These are phyloP conservation scores for Phaeotremella fagi DNA, from an alignment of 768 basidiomycete species.

Conservation along the genomic window DNA sequence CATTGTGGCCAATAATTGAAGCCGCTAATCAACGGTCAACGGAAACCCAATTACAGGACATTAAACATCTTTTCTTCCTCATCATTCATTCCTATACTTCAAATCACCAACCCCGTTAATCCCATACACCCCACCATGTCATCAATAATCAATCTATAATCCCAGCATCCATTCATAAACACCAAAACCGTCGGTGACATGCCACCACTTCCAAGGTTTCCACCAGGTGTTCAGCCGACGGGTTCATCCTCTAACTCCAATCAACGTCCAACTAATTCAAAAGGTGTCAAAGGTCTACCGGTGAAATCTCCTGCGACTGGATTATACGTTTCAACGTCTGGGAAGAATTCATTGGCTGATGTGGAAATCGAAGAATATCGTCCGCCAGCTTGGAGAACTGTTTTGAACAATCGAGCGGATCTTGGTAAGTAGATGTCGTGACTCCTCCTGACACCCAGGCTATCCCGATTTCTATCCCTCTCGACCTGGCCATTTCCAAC, in stretches of 20 bases:
- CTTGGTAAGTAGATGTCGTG: conserved; percentile 26
- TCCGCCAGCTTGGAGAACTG: conserved; percentile 42
- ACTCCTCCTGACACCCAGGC: conserved; percentile 17
- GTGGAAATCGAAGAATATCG: conserved; percentile 36
- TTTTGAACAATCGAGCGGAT: conserved; percentile 35
- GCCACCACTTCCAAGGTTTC: conserved; percentile 12
- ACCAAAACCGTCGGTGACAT: conserved; percentile 6
- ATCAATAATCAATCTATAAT: too few relatives aligned
- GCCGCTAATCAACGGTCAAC: background rate
- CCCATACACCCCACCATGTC: background rate
- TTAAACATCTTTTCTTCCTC: background rate
- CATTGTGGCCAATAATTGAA: too few relatives aligned
- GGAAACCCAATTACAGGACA: background rate
- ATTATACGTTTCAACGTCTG: background rate
- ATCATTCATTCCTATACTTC: background rate
- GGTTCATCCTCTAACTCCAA: conserved; percentile 2
- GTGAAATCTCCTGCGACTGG: background rate
- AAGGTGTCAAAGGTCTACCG: background rate
- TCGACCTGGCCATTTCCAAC: conserved; percentile 43
- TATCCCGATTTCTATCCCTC: conserved; percentile 46
- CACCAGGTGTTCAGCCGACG: conserved; percentile 16
- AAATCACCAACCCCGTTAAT: background rate
- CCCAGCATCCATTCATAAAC: too few relatives aligned
- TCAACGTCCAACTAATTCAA: background rate
- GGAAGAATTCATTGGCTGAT: conserved; percentile 11